Conservation (phyloP, 2,329 filamentous ascomycete genomes). For the Talaromyces sp. region DNA sequence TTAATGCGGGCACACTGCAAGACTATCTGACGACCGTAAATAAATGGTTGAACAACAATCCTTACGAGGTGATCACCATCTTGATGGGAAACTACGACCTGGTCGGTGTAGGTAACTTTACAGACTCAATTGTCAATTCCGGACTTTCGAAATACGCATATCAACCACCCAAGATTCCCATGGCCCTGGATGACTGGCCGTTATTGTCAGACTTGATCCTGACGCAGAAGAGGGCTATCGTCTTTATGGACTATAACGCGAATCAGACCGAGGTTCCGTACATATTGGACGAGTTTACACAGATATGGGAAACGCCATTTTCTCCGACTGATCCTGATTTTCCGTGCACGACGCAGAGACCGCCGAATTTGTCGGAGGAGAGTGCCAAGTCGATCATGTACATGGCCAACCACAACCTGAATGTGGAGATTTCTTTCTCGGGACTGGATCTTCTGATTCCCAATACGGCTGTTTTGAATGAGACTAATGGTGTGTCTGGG, state of each 20-base stretch:
- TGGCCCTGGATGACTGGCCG: conserved; percentile 75
- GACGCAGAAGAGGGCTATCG: conserved; percentile 64
- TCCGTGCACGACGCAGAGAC: conserved; percentile 74
- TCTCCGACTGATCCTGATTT: conserved; percentile 66
- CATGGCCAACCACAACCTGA: conserved; percentile 88
- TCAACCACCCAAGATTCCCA: conserved; percentile 65
- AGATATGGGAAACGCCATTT: conserved; percentile 90
- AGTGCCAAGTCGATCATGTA: conserved; percentile 65
- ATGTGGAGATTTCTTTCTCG: conserved; percentile 68
- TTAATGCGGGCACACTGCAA: conserved; percentile 75
- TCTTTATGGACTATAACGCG: conserved; percentile 82
- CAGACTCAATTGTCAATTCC: conserved; percentile 63
- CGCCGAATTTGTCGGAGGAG: conserved; percentile 58
- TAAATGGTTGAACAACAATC: conserved; percentile 70
- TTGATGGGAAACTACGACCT: conserved; percentile 81
- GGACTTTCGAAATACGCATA: conserved; percentile 73
- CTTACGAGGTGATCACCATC: conserved; percentile 84
- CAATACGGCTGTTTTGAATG: conserved; percentile 64
- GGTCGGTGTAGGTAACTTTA: conserved; percentile 62
- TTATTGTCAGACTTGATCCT: conserved; percentile 75
- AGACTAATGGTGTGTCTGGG: conserved; percentile 66
- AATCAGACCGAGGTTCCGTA: conserved; percentile 76
- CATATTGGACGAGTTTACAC: conserved; percentile 80
- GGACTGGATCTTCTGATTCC: conserved; percentile 66
- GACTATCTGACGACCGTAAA: conserved; percentile 67